Evolutionary conservation across 2,329 filamentous ascomycete species (phyloP).

Genomic region (Colletotrichum orbiculare): DNA sequence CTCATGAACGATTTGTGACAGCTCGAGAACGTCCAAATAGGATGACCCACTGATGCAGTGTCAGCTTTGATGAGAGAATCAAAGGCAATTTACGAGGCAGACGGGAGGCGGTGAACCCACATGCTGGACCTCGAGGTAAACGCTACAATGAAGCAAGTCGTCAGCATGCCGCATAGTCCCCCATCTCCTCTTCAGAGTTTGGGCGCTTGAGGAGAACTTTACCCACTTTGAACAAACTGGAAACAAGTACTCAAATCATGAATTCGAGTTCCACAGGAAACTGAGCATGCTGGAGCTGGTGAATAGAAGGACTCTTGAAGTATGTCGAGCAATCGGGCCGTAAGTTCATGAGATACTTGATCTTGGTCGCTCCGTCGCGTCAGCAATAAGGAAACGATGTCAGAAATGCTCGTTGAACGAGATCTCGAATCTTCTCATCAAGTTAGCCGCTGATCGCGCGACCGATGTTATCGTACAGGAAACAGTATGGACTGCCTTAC

Average conservation of each 20-base stretch:
- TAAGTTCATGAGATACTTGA: neutral
- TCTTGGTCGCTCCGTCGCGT: neutral
- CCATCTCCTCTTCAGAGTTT: too few relatives aligned
- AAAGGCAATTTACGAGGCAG: neutral
- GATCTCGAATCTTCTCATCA: too few relatives aligned
- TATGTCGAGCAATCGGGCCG: neutral
- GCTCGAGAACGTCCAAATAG: neutral
- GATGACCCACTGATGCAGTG: neutral
- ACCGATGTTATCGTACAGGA: too few relatives aligned
- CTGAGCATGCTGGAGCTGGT: neutral
- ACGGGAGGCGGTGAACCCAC: neutral
- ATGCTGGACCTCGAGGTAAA: neutral
- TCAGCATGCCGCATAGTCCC: too few relatives aligned
- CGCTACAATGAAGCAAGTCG: too few relatives aligned
- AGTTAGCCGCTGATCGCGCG: too few relatives aligned
- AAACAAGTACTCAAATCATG: neutral
- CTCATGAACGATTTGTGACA: neutral
- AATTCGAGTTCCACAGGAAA: neutral
- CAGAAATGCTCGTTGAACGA: neutral
- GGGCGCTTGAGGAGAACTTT: neutral
- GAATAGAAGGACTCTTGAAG: neutral
- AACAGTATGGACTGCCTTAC: too few relatives aligned
- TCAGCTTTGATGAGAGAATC: neutral
- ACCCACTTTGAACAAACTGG: neutral
- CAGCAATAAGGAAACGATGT: neutral